phyloP scores from a whole-genome alignment of 73 alveolate species.

The Paramecium sexaurelia region DNA sequence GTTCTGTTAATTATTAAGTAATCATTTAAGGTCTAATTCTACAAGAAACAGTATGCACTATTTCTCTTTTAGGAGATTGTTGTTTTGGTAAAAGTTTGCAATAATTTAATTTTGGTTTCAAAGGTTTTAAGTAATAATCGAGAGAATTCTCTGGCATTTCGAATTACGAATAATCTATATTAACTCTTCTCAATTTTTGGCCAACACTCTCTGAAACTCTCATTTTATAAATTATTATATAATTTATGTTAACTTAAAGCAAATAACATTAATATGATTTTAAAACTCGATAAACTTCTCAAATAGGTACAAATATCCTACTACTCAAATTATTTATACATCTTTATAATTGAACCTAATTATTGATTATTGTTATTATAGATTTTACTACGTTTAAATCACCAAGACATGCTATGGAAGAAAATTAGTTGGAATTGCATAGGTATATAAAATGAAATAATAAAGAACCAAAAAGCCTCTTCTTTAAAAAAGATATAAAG shows the following conservation, averaged over 20 bases:
- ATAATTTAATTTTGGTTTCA: background rate
- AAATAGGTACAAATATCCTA: background rate
- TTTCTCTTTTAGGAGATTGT: slow-evolving; percentile 12
- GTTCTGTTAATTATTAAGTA: background rate
- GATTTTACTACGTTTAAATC: slow-evolving; percentile 28
- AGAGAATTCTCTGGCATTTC: background rate
- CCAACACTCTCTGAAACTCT: slow-evolving; percentile 15
- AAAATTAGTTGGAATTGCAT: background rate
- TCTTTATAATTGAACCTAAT: background rate
- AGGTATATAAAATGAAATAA: background rate
- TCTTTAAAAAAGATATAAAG: background rate
- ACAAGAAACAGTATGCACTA: background rate
- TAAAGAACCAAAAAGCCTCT: background rate
- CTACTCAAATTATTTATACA: background rate
- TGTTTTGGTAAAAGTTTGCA: background rate
- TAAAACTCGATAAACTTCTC: background rate
- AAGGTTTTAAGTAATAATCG: background rate
- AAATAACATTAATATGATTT: background rate
- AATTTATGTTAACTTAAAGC: background rate
- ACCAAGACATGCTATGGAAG: background rate
- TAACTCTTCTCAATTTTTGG: background rate
- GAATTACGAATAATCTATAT: background rate
- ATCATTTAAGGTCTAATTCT: background rate
- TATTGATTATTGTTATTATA: background rate
- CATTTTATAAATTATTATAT: background rate